These are phyloP conservation scores for Aspergillus aculeatus DNA, from an alignment of 2,329 filamentous ascomycete genomes.

Conservation along the genomic window DNA sequence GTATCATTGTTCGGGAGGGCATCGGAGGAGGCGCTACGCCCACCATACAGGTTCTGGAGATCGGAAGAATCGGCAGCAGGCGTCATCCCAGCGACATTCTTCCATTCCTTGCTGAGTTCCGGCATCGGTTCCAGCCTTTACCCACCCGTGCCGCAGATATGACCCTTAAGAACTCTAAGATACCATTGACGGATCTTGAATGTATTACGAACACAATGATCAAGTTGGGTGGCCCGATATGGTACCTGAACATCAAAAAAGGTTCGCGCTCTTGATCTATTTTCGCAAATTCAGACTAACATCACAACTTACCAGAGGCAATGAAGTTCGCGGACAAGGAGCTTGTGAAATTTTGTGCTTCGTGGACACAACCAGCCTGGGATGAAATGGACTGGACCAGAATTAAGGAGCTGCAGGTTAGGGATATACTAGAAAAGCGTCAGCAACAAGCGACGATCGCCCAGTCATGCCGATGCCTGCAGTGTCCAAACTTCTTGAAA, in stretches of 20 bases:
- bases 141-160: conserved; percentile 67
- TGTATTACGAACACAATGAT: conserved; percentile 72
- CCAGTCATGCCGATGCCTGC: conserved; percentile 63
- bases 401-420: conserved; percentile 77
- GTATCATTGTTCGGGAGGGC: conserved; percentile 76
- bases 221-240: conserved; percentile 51
- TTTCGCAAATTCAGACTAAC: conserved; percentile 13
- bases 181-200: conserved; percentile 77
- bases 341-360: conserved; percentile 66
- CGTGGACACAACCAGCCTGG: conserved; percentile 75
- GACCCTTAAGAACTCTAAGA: conserved; percentile 64
- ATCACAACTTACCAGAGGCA: conserved; percentile 43
- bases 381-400: conserved; percentile 79
- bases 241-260: conserved; percentile 51
- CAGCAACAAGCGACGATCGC: conserved; percentile 61
- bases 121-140: conserved; percentile 64
- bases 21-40: conserved; percentile 65
- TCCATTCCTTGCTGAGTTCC: conserved; percentile 73
- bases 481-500: conserved; percentile 78
- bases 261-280: conserved; percentile 30
- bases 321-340: conserved; percentile 64
- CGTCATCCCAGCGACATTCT: conserved; percentile 81
- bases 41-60: conserved; percentile 74
- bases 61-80: conserved; percentile 65
- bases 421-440: conserved; percentile 75